Base-by-base conservation (phyloP, 2,329 filamentous ascomycete species). In the Aspergillaceae sp. region DNA sequence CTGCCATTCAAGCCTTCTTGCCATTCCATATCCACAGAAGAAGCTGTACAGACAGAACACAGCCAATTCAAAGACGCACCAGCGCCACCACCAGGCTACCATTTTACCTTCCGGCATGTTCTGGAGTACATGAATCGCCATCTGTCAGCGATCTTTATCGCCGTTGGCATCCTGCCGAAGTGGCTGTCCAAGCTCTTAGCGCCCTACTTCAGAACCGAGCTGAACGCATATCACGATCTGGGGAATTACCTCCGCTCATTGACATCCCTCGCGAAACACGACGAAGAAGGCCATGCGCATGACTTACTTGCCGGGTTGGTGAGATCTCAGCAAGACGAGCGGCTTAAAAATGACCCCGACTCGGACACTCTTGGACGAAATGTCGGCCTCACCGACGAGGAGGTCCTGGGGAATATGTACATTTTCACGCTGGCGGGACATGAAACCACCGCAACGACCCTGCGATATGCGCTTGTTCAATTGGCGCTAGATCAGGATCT, bases 391-490 rank as follows among this genome's bases (percentile, higher is more conserved):
- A 43, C 51, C 4, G 53, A 57, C 34, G 32, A 41, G 40, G 74
- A 78, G 48, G 69, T 78, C 4, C 71, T 71, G 36, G 72, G 74
- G 9, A 76, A 76, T 40, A 58, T 75, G 41, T 74, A 74, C 43
- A 59, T 71, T 1, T 67, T 75, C 49, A 75, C 72, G 41, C 63
- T 77, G 42, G 74, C 75, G 0, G 75, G 75, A 0, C 73, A 76
- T 47, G 74, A 78, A 47, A 76, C 74, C 0, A 74, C 73, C 0
- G 71, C 74, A 0, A 68, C 73, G 29, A 69, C 68, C 0, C 53
- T 76, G 4, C 64, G 66, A 1, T 75, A 68, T 43, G 58, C 65
- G 0, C 54, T 74, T 1, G 55, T 68, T 5, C 67, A 74, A 6
- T 61, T 78, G 1, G 73, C 74, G 2, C 62, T 66, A 0, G 50